Conservation (phyloP, 257 asterid species). For the Cordia subcordata region DNA sequence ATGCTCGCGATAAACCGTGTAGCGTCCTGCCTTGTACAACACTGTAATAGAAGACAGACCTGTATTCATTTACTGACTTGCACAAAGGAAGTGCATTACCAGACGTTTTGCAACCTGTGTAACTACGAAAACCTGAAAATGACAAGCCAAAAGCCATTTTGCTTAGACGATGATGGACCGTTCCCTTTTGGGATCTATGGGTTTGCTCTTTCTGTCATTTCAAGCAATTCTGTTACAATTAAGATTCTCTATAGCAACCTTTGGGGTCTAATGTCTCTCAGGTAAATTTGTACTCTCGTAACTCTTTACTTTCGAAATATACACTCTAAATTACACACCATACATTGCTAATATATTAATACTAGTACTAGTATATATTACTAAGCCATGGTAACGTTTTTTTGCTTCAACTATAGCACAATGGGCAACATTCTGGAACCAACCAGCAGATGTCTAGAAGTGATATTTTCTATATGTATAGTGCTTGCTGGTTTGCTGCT, state of each 20-base stretch:
- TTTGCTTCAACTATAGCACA: conserved; percentile 8
- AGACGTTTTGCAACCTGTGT: too few relatives aligned
- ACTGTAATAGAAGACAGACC: too few relatives aligned
- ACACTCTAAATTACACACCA: too few relatives aligned
- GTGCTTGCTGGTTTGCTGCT: conserved; percentile 27
- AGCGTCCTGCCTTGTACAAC: conserved; percentile 13
- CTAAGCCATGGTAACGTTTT: too few relatives aligned
- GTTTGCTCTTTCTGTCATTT: conserved; percentile 16
- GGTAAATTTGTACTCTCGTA: conserved; percentile 18
- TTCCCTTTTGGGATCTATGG: conserved; percentile 13
- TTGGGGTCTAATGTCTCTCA: conserved; percentile 40
- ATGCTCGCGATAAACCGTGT: conserved; percentile 20
- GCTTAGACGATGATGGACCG: conserved; percentile 17
- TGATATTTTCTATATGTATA: conserved; percentile 20
- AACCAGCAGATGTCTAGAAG: conserved; percentile 22
- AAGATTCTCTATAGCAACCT: conserved; percentile 26
- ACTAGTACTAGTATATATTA: too few relatives aligned
- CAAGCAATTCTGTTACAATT: conserved; percentile 7
- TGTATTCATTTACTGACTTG: not conserved
- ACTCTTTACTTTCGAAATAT: not conserved
- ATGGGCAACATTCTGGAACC: conserved; percentile 33
- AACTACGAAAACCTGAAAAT: too few relatives aligned
- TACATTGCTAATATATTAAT: too few relatives aligned
- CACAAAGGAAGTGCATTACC: too few relatives aligned
- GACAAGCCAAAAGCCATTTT: conserved; percentile 10